These are phyloP conservation scores for Mitragyna speciosa DNA, from an alignment of 257 asterid species.

Conservation along the genomic window DNA sequence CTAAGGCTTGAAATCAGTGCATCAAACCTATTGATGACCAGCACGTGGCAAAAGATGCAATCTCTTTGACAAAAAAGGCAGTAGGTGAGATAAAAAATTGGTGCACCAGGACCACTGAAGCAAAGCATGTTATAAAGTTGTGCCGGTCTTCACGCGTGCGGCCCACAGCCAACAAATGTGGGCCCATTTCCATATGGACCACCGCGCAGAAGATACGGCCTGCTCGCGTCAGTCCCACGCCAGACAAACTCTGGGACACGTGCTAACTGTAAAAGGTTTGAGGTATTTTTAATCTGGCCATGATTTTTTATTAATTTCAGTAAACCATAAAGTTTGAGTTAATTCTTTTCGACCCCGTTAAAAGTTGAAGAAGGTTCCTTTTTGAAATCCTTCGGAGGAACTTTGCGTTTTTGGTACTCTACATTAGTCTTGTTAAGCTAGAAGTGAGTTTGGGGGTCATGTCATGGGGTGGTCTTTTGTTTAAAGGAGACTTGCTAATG, in stretches of 20 bases:
- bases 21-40: neutral
- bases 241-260: slow-evolving; percentile 11
- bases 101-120: slow-evolving; percentile 1
- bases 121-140: slow-evolving; percentile 6
- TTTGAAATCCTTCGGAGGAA: neutral
- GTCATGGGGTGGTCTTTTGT: neutral
- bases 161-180: slow-evolving; percentile 6
- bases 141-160: slow-evolving; percentile 21
- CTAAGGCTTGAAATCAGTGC: neutral
- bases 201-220: neutral
- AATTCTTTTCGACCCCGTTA: slow-evolving; percentile 1
- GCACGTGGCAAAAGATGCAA: neutral
- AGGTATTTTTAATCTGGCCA: neutral
- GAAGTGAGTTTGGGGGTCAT: neutral
- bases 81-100: neutral
- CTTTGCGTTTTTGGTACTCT: neutral
- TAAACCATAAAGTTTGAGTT: slow-evolving; percentile 6
- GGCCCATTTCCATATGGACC: neutral
- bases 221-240: slow-evolving; percentile 20
- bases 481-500: neutral
- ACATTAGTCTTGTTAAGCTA: neutral
- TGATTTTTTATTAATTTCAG: neutral
- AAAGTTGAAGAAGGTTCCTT: neutral
- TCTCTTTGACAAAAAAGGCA: neutral
- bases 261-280: neutral